Evolutionary conservation across 768 basidiomycete species (phyloP), one percentile per base, ranked within the genome.

Genomic region (Pisolithus marmoratus): DNA sequence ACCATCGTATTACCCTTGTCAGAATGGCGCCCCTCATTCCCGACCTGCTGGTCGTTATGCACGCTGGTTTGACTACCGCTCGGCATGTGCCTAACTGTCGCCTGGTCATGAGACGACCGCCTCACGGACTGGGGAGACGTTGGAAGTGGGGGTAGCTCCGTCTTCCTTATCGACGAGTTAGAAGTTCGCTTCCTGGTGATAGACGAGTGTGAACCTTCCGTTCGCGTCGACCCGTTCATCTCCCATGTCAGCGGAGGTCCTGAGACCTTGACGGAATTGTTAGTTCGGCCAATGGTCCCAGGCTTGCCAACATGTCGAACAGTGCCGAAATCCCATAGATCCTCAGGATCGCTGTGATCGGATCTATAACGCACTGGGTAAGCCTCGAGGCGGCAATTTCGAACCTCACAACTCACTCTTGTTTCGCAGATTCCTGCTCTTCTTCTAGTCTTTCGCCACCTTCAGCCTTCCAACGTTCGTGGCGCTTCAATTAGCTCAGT

Each of bases 291-390:
- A 43, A 90, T 76, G 15, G 90, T 90, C 19, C 71, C 74, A 52
- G 71, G 65, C 58, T 77, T 71, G 42, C 76, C 70, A 40, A 80
- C 81, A 61, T 93, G 85, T 51, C 90, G 87, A 43, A 98, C 87
- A 8, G 95, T 98, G 14, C 95, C 95, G 70, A 97, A 96, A 66
- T 98, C 95, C 95, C 95, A 98, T 31, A 97, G 72, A 57, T 94
- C 92, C 48, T 90, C 90, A 3, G 79, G 75, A 58, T 88, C 86
- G 36, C 75, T 77, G 50, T 74, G 74, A 12, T 71, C 66, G 46
- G 75, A 74, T 45, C 84, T 87, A n/a, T n/a, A 54, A 43, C 27
- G 36, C 48, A 44, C 41, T 27, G 38, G 50, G 50, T 46, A 52
- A 47, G 34, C 20, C 3, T 19, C 22, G 8, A 15, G 15, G 41